A percentile compares a stretch with the other conserved stretches of the same genome.
Evolutionary conservation across 306 rosid genomes (phyloP).

Genomic region (Pterocarpus santalinus): DNA sequence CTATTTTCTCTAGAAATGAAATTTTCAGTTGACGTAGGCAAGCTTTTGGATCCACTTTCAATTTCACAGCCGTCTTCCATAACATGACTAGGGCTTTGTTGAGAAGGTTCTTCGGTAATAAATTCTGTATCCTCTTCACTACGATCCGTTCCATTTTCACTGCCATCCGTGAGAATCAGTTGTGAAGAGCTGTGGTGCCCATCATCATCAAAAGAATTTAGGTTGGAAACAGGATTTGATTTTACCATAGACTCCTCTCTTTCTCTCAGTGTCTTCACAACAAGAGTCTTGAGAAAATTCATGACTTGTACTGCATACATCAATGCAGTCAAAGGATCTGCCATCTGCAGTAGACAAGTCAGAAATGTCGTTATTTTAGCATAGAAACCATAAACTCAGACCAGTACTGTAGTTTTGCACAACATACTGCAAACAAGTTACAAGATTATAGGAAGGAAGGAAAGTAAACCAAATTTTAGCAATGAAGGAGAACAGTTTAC

Average conservation of each 20-base stretch:
- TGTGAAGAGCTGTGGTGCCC: slow-evolving; percentile 70
- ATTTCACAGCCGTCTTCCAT: slow-evolving; percentile 50
- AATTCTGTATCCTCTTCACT: slow-evolving; percentile 55
- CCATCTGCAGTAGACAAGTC: slow-evolving; percentile 66
- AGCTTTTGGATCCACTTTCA: slow-evolving; percentile 54
- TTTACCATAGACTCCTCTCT: slow-evolving; percentile 80
- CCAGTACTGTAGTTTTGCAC: slow-evolving; percentile 9
- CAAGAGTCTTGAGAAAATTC: slow-evolving; percentile 95
- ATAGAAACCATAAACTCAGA: slow-evolving; percentile 31
- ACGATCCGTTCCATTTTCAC: slow-evolving; percentile 50
- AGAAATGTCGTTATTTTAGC: slow-evolving; percentile 39
- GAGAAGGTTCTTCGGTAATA: slow-evolving; percentile 61
- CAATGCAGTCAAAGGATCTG: slow-evolving; percentile 97
- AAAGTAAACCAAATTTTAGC: background rate
- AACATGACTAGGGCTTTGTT: slow-evolving; percentile 54
- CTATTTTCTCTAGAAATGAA: slow-evolving; percentile 59
- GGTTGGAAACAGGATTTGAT: slow-evolving; percentile 58
- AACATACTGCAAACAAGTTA: slow-evolving; percentile 1
- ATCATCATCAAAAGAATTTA: slow-evolving; percentile 76
- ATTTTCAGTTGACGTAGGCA: slow-evolving; percentile 58
- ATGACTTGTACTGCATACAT: slow-evolving; percentile 98
- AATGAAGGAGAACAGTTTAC: background rate
- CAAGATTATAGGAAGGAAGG: background rate
- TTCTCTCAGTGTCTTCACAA: slow-evolving; percentile 73
- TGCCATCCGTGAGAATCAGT: slow-evolving; percentile 50